Base-by-base conservation (phyloP, 257 asterid species). In the Catharanthus roseus region DNA sequence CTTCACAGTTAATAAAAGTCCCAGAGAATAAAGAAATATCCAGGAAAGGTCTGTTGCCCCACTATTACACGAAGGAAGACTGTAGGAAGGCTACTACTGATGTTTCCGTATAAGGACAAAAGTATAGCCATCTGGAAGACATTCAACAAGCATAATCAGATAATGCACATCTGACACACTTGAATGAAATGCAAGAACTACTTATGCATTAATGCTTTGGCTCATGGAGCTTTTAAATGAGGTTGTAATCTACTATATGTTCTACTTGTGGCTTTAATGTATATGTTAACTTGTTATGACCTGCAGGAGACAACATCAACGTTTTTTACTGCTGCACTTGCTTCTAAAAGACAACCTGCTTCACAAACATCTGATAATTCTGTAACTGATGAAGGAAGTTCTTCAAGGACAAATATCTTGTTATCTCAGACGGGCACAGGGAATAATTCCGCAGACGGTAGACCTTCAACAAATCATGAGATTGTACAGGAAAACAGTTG, bases 221-320 rank as follows among this genome's bases (percentile, higher is more conserved):
- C 47, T 42, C 47, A 42, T 42, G 5, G 47, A 34, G n/a, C 29
- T 62, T 34, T 34, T 62, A 34, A 21, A 61, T 61, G 41, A 33
- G 26, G 45, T 18, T 16, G 26, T 19, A 62, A 61, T 33, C 44
- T 28, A 34, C 6, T 33, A 28, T 18, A 33, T 61, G 7, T 62
- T 62, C 6, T 15, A 28, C 67, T 62, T 61, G 10, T 61, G 66
- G 44, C 44, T 31, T 62, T 62, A n/a, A 44, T 33, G 36, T 55
- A 33, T 11, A 16, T 53, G 23, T 38, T 29, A 6, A 33, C 0
- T n/a, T 50, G 16, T 10, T 62, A 21, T 62, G 4, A 28, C 38
- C 63, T 83, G 50, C 77, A 93, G 99, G 97, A 90, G 76, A 84
- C 96, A 69, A 81, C 98, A 78, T 90, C 95, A 29, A 84, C 95